Conservation (phyloP, 768 basidiomycete genomes). For the Cystobasidium onofrii region DNA sequence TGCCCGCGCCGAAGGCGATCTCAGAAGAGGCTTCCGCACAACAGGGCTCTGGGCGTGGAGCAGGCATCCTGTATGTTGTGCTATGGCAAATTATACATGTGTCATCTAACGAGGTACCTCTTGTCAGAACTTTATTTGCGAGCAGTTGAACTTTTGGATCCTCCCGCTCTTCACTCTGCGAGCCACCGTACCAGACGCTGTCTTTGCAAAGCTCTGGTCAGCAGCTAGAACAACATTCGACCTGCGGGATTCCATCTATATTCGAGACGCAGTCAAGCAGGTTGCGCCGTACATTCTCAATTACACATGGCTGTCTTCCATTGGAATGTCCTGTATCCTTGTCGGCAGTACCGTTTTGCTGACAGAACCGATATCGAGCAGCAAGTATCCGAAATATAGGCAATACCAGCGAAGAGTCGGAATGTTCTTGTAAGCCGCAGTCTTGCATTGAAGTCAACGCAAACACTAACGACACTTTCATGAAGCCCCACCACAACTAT, state of each 20-base stretch:
- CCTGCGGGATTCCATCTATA: not conserved
- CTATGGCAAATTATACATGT: not conserved
- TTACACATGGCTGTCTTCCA: conserved; percentile 18
- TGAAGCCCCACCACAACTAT: conserved; percentile 15
- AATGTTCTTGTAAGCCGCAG: conserved; percentile 30
- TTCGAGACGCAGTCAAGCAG: not conserved
- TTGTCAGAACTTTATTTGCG: conserved; percentile 77
- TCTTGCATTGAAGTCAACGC: not conserved
- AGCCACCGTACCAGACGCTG: conserved; percentile 28
- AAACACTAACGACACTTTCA: not conserved
- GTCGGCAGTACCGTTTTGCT: conserved; percentile 10
- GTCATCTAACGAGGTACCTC: too few species aligned
- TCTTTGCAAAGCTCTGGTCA: conserved; percentile 18
- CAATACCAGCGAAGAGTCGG: conserved; percentile 32
- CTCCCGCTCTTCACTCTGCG: conserved; percentile 29
- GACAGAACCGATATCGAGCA: conserved; percentile 30
- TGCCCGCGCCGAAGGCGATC: conserved; percentile 51
- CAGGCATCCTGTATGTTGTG: conserved; percentile 60
- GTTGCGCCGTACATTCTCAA: conserved; percentile 27
- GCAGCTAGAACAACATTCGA: not conserved
- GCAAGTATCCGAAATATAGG: conserved; percentile 31
- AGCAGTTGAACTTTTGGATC: conserved; percentile 52
- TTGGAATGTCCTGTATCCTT: conserved; percentile 26
- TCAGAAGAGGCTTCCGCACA: conserved; percentile 71
- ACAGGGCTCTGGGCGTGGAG: conserved; percentile 77